Evolutionary conservation across 495 filamentous ascomycete species (phyloP).

Genomic region (Tuber umbilicatum): DNA sequence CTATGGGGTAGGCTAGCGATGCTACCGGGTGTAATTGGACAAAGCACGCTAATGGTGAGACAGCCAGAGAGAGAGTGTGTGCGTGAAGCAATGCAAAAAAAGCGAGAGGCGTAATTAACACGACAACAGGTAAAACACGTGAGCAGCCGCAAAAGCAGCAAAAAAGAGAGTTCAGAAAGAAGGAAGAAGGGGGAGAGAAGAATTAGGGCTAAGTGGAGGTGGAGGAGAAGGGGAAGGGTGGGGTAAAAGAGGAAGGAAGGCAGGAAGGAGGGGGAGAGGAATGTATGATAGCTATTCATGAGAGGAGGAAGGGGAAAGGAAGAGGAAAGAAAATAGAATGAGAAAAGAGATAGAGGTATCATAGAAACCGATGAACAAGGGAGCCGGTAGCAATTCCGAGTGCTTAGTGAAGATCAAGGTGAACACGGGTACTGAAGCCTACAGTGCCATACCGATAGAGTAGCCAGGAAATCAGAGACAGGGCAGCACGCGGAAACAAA

Average conservation of each 20-base stretch:
- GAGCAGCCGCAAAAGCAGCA: slow-evolving; percentile 7
- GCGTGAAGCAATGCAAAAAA: slow-evolving; percentile 28
- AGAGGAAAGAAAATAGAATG: slow-evolving; percentile 11
- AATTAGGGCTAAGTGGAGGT: slow-evolving; percentile 9
- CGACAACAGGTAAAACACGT: slow-evolving; percentile 27
- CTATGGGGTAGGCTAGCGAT: slow-evolving; percentile 2
- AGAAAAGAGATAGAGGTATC: neutral
- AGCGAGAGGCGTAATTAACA: slow-evolving; percentile 34
- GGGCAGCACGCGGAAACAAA: neutral
- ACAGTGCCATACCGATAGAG: neutral
- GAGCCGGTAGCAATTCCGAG: neutral
- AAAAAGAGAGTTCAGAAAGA: slow-evolving; percentile 13
- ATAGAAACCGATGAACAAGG: slow-evolving; percentile 10
- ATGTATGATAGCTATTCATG: slow-evolving; percentile 31
- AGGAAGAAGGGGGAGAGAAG: slow-evolving; percentile 5
- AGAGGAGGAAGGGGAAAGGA: slow-evolving; percentile 15
- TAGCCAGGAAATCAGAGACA: neutral
- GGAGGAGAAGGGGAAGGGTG: neutral
- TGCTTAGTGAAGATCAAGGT: neutral
- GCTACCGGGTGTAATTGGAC: slow-evolving; percentile 12
- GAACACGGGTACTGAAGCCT: neutral
- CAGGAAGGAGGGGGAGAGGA: slow-evolving; percentile 1
- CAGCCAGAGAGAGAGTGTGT: slow-evolving; percentile 27
- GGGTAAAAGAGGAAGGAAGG: slow-evolving; percentile 10
- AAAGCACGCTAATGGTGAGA: slow-evolving; percentile 22